Conservation (phyloP, 2,329 filamentous ascomycete genomes). For the Colletotrichum sp. region DNA sequence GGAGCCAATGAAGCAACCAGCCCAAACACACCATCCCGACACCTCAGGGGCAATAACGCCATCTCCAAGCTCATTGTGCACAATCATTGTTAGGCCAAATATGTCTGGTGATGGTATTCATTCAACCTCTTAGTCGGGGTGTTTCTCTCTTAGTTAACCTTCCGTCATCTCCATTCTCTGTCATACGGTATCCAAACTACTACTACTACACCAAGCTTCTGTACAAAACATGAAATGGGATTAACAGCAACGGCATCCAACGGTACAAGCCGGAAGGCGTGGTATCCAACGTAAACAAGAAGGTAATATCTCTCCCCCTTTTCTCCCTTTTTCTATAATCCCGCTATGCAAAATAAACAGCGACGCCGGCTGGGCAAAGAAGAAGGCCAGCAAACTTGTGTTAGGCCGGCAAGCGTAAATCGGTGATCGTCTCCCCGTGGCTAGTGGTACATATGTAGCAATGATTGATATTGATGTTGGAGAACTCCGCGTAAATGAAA, state of each 20-base stretch:
- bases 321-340: background rate
- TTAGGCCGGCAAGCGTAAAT: background rate
- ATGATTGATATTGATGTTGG: background rate
- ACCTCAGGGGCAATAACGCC: background rate
- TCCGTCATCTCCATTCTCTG: background rate
- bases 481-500: background rate
- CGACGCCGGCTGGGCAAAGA: background rate
- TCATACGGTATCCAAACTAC: background rate
- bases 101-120: background rate
- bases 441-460: background rate
- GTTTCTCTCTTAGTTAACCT: background rate
- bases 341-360: conserved; percentile 13
- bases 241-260: background rate
- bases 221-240: background rate
- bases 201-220: background rate
- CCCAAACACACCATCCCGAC: background rate
- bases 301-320: background rate
- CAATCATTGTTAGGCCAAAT: background rate
- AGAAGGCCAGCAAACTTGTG: background rate
- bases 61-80: background rate
- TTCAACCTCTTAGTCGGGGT: background rate
- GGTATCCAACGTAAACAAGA: background rate
- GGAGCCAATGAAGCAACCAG: background rate
- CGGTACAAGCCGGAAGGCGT: background rate
- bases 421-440: background rate